Conservation (phyloP, 1,139 yeast genomes). For the Debaryomyces sp. region DNA sequence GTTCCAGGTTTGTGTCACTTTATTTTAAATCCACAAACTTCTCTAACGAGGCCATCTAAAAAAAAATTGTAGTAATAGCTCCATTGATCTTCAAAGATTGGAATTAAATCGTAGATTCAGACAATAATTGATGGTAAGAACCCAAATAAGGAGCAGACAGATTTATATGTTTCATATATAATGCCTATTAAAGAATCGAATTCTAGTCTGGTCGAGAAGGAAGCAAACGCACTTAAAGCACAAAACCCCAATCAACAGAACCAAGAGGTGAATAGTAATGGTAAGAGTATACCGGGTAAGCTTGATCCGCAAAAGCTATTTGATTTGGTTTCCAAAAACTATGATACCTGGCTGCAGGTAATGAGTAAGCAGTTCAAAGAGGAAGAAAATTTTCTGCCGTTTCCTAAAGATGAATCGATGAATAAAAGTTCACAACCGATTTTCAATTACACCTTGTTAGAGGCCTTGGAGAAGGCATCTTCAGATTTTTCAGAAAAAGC, state of each 20-base stretch:
- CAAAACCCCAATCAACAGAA: conserved; percentile 1
- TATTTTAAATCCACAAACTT: conserved; percentile 1
- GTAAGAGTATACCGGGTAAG: neutral
- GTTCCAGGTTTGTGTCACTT: conserved; percentile 9
- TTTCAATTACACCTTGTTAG: conserved; percentile 34
- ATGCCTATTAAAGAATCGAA: conserved; percentile 9
- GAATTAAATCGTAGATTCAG: neutral
- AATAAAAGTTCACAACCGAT: conserved; percentile 23
- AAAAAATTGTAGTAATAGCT: neutral
- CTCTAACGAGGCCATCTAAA: conserved; percentile 1
- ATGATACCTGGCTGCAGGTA: conserved; percentile 43
- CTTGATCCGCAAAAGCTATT: conserved; percentile 24
- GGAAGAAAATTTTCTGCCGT: conserved; percentile 33
- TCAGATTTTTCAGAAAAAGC: conserved; percentile 9
- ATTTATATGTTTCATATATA: conserved; percentile 9
- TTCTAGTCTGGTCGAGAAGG: neutral
- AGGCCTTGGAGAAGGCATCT: conserved; percentile 28
- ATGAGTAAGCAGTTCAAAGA: conserved; percentile 30
- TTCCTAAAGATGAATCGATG: conserved; percentile 25
- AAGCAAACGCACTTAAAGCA: neutral
- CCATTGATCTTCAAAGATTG: neutral
- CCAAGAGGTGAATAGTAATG: neutral
- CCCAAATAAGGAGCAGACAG: neutral
- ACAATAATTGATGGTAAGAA: neutral
- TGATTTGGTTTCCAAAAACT: conserved; percentile 40